These are phyloP conservation scores for Taphrina wiesneri DNA, from an alignment of 1,139 yeast species.

Conservation along the genomic window DNA sequence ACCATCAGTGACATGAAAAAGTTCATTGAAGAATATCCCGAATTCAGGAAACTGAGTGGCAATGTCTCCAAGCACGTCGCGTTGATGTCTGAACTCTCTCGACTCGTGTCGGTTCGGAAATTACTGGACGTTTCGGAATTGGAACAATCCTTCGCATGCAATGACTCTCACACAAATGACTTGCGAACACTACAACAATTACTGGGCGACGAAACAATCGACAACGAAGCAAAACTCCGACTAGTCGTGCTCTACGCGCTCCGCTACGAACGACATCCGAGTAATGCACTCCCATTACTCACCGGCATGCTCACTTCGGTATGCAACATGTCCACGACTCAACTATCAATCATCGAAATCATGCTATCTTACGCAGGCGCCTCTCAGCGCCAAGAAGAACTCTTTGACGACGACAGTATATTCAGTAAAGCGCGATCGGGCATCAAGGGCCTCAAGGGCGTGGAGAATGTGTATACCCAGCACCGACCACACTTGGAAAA, in stretches of 20 bases:
- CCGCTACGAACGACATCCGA: constrained; percentile 57
- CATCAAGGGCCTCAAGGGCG: constrained; percentile 52
- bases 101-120: constrained; percentile 57
- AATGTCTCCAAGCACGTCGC: constrained; percentile 94
- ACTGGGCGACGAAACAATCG: constrained; percentile 45
- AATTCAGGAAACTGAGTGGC: constrained; percentile 79
- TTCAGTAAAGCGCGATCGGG: constrained; percentile 51
- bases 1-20: constrained; percentile 85
- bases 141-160: constrained; percentile 80
- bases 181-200: constrained; percentile 47
- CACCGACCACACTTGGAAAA: constrained; percentile 73
- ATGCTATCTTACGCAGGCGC: constrained; percentile 50
- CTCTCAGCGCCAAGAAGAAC: constrained; percentile 51
- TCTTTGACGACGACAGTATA: constrained; percentile 48
- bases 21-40: constrained; percentile 90
- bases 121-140: constrained; percentile 86
- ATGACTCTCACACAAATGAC: constrained; percentile 58
- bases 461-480: constrained; percentile 63
- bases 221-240: constrained; percentile 50
- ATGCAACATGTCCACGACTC: constrained; percentile 11
- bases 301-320: constrained; percentile 1
- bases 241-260: constrained; percentile 71
- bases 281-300: constrained; percentile 49
- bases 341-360: constrained; percentile 41
- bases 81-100: constrained; percentile 78